phyloP scores from a whole-genome alignment of 2,329 filamentous ascomycete species.

The Monilinia fructicola region DNA sequence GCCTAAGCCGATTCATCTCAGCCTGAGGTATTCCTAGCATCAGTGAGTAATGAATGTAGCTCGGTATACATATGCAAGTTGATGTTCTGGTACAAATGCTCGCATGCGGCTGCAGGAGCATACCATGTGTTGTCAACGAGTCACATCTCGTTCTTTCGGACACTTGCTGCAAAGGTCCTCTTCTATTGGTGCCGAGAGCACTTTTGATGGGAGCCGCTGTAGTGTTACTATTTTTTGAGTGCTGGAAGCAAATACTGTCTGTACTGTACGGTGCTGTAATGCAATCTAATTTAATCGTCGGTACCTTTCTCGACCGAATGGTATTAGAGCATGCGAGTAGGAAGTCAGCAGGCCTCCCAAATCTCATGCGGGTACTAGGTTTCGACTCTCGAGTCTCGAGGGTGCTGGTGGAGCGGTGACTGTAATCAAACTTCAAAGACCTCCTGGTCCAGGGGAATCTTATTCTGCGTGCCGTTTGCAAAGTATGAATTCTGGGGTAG shows the following conservation, averaged over 20 bases:
- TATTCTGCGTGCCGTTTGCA: background rate
- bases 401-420: background rate
- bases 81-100: slow-evolving; percentile 2
- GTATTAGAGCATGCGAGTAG: slow-evolving; percentile 7
- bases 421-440: background rate
- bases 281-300: background rate
- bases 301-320: background rate
- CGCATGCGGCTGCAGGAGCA: background rate
- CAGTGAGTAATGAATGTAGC: background rate
- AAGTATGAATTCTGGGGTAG: too few relatives aligned
- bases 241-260: background rate
- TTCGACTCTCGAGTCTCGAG: too few relatives aligned
- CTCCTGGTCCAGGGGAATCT: background rate
- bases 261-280: background rate
- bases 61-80: slow-evolving; percentile 10
- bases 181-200: background rate
- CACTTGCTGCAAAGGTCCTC: background rate
- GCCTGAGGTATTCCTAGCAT: too few relatives aligned
- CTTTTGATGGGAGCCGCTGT: background rate
- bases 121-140: slow-evolving; percentile 5
- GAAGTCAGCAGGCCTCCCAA: slow-evolving; percentile 19
- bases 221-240: background rate
- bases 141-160: background rate
- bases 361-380: background rate
- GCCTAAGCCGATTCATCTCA: too few relatives aligned